These are phyloP conservation scores for Platanthera guangdongensis DNA, from an alignment of 106 monocot genomes.

Conservation along the genomic window DNA sequence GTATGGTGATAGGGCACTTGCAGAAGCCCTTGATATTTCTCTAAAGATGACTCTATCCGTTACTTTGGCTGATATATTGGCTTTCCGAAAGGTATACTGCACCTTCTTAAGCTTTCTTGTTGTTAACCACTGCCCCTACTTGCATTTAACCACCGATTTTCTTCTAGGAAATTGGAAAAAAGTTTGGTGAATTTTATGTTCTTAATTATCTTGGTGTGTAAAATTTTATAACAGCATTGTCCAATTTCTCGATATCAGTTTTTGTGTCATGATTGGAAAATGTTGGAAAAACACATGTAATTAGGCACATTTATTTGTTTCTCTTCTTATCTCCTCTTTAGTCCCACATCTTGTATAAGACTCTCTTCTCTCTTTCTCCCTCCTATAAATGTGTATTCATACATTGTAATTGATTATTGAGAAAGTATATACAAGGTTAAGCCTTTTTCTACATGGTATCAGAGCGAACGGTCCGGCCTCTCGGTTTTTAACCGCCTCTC, in stretches of 20 bases:
- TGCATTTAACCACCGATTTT: not conserved
- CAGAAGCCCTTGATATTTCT: conserved; percentile 94
- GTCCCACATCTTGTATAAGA: too few relatives aligned
- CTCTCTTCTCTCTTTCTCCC: too few relatives aligned
- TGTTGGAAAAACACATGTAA: too few relatives aligned
- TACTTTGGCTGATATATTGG: conserved; percentile 76
- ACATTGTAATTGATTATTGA: too few relatives aligned
- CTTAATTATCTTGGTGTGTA: not conserved
- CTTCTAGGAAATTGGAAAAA: not conserved
- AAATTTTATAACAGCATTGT: not conserved
- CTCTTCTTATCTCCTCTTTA: too few relatives aligned
- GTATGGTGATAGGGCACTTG: conserved; percentile 95
- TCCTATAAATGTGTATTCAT: too few relatives aligned
- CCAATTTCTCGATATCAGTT: not conserved
- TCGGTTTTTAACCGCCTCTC: too few relatives aligned
- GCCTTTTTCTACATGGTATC: too few relatives aligned
- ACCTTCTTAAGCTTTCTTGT: not conserved
- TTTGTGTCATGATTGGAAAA: not conserved
- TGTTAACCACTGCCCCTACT: not conserved
- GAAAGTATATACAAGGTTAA: too few relatives aligned
- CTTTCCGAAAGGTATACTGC: conserved; percentile 67
- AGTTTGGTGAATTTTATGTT: not conserved
- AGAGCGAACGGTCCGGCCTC: too few relatives aligned
- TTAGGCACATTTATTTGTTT: too few relatives aligned
- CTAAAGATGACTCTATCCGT: conserved; percentile 89